Base-by-base conservation (phyloP, 306 rosid species). In the Cicer judaicum region DNA sequence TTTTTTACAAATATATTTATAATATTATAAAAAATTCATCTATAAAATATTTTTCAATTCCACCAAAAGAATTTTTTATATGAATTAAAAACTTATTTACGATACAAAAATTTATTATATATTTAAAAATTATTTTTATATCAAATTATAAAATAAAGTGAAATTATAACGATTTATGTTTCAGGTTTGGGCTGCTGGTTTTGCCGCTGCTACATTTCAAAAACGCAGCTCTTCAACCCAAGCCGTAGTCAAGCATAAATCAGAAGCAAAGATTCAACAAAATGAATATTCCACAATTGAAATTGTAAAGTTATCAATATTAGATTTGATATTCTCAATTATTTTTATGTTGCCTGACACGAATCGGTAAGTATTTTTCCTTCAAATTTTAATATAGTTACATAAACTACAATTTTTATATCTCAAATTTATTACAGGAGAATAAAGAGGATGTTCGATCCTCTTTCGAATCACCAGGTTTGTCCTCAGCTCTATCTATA, bases 151-250 rank as follows among this genome's bases (percentile, higher is more conserved):
- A 24, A 24, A 24, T 24, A 24, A 24, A 24, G 34, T 24, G 3
- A 24, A 24, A 24, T 24, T 24, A 24, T 24, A 40, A 2, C 34
- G 4, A 24, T 29, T 42, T 16, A 41, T 40, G 41, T 64, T 70
- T 49, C 81, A 94, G 98, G 96, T 94, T 64, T 94, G 95, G 97
- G 96, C 98, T 62, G 95, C 96, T 1, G 98, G 98, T 49, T 94
- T 94, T 76, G 80, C 88, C 64, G 84, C 91, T 0, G 98, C 96
- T 18, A 82, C 90, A 81, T 69, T 92, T 67, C 86, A 91, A 85
- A 94, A 91, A 49, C 81, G 65, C 10, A 90, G 82, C 82, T 86
- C 91, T 53, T 72, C 81, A 15, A 47, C 85, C 48, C 80, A 68
- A 61, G 40, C 83, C 2, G 52, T 15, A 11, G 63, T 42, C 14